Base-by-base conservation (phyloP, 2,329 filamentous ascomycete species). In the Sphaerulina vaccinii region DNA sequence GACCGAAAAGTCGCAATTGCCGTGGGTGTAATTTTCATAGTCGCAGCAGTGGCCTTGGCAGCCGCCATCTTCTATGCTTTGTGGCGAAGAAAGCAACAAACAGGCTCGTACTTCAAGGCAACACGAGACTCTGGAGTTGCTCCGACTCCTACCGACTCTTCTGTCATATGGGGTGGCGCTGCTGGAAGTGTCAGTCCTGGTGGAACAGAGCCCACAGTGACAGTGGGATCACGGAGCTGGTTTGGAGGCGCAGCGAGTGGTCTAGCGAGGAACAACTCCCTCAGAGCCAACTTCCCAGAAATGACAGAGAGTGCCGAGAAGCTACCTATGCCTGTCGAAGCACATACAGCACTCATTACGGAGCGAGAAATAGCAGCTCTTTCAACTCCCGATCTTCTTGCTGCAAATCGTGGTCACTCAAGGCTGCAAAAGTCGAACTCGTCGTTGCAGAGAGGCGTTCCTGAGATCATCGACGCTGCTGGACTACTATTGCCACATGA, bases 391-490 rank as follows among this genome's bases (percentile, higher is more conserved):
- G 16, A 21, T 19, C 19, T 19, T 2, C 5, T 39, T 13, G 19
- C 18, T 1, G 11, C 8, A 10, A 18, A 40, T 15, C 46, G 46
- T 11, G 51, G 46, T 23, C 40, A 23, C 9, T 32, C 36, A 3
- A 27, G 46, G 9, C 29, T 54, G 21, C 51, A 49, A n/a, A 54
- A 54, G 16, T 50, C 51, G 18, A 42, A 44, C 8, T 48, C 51
- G 3, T 43, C 46, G 4, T 21, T 42, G 22, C 24, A 27, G 36
- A 29, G 40, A 41, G 51, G 40, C 11, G 16, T 41, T 8, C 36
- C 46, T 18, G 46, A 41, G 19, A 15, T 49, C 15, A 13, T 18
- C 18, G 23, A 49, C 24, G 23, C 32, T 3, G 21, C 23, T 22
- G 23, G 40, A 13, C 5, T 22, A 18, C 21, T 16, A n/a, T n/a